Percentiles rank a stretch among this genome's conserved stretches.
Evolutionary conservation across 2,329 filamentous ascomycete genomes (phyloP).

Genomic region (Fusarium anthophilum): DNA sequence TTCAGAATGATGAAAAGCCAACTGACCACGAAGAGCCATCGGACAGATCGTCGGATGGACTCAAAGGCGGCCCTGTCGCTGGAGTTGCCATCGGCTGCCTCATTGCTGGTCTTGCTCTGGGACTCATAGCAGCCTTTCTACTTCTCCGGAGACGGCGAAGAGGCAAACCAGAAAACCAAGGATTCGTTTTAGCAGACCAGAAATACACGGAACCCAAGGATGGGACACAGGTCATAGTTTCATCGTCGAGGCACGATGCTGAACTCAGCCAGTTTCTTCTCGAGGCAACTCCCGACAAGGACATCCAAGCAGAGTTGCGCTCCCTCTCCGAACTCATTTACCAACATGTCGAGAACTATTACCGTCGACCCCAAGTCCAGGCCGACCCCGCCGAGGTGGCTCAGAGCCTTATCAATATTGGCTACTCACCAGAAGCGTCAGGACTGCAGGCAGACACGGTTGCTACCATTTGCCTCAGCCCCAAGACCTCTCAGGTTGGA

Average conservation of each 20-base stretch:
- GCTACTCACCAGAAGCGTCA: slow-evolving; percentile 33
- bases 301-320: slow-evolving; percentile 47
- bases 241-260: slow-evolving; percentile 21
- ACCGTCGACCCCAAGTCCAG: slow-evolving; percentile 44
- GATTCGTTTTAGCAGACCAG: not conserved
- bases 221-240: slow-evolving; percentile 19
- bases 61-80: slow-evolving; percentile 35
- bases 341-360: slow-evolving; percentile 53
- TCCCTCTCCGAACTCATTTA: slow-evolving; percentile 49
- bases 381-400: slow-evolving; percentile 30
- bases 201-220: not conserved
- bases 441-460: slow-evolving; percentile 30
- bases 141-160: slow-evolving; percentile 34
- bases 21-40: not conserved
- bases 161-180: not conserved
- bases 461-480: slow-evolving; percentile 45
- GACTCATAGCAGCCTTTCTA: slow-evolving; percentile 40
- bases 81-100: slow-evolving; percentile 46
- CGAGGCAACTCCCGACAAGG: slow-evolving; percentile 49
- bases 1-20: no score
- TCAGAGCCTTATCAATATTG: slow-evolving; percentile 39
- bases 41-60: not conserved
- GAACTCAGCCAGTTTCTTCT: slow-evolving; percentile 50
- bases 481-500: slow-evolving; percentile 44
- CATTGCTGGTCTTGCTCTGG: slow-evolving; percentile 42